Percentiles rank a stretch among this genome's conserved stretches.
These are phyloP conservation scores for Phytopythium helicoides DNA, from an alignment of 352 stramenopile genomes.

Conservation along the genomic window DNA sequence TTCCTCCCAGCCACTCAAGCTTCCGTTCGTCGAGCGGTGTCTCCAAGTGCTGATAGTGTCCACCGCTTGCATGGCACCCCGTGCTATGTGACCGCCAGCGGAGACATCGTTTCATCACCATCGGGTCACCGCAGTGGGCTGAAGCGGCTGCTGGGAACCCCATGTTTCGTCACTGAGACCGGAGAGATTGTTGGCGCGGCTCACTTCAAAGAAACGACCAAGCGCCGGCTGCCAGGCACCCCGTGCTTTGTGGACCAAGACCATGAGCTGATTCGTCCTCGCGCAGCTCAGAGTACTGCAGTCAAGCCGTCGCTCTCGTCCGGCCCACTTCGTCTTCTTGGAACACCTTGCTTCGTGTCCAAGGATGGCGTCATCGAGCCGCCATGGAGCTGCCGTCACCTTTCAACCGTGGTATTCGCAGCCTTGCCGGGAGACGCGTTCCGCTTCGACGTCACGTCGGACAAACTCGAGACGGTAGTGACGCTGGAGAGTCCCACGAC, in stretches of 20 bases:
- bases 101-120: background rate
- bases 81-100: background rate
- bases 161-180: background rate
- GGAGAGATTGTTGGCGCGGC: background rate
- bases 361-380: too few relatives aligned
- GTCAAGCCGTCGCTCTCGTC: background rate
- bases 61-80: background rate
- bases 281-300: background rate
- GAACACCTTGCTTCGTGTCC: background rate
- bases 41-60: background rate
- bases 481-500: background rate
- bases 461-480: background rate
- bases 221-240: background rate
- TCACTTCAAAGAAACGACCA: background rate
- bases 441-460: background rate
- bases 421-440: background rate
- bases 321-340: background rate
- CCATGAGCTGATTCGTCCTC: background rate
- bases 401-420: background rate
- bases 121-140: background rate
- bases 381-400: too few relatives aligned
- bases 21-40: background rate
- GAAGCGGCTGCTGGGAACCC: background rate
- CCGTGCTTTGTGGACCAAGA: slow-evolving; percentile 1
- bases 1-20: background rate